Evolutionary conservation across 192 early-diverging fungal genomes (phyloP).

Genomic region (Gaertneriomyces sp.): DNA sequence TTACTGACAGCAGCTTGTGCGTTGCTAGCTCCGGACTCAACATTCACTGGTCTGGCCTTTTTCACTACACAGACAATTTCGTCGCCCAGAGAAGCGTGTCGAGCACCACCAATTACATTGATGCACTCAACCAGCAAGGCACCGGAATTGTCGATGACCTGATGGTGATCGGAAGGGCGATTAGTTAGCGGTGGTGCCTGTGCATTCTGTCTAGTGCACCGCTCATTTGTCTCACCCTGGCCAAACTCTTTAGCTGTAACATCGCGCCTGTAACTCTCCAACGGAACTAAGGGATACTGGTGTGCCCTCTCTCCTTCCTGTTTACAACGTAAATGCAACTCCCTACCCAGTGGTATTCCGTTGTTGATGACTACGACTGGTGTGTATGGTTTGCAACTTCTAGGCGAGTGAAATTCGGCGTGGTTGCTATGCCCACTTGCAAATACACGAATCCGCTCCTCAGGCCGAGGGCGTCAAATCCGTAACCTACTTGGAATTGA

Average conservation of each 20-base stretch:
- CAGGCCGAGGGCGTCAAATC: too few relatives aligned
- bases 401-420: too few relatives aligned
- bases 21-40: conserved; percentile 13
- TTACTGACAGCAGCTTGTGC: conserved; percentile 52
- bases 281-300: too few relatives aligned
- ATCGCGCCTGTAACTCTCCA: conserved; percentile 1
- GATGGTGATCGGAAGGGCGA: neutral
- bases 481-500: too few relatives aligned
- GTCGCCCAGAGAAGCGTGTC: conserved; percentile 63
- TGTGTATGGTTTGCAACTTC: too few relatives aligned
- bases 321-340: too few relatives aligned
- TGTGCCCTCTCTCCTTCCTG: too few relatives aligned
- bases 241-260: conserved; percentile 37
- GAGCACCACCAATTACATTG: conserved; percentile 68
- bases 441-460: too few relatives aligned
- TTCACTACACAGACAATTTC: conserved; percentile 96
- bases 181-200: neutral
- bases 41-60: conserved; percentile 75
- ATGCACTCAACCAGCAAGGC: conserved; percentile 93
- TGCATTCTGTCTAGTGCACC: neutral
- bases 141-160: conserved; percentile 98
- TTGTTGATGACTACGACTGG: too few relatives aligned
- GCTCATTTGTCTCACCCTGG: conserved; percentile 15
- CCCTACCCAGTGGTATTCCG: too few relatives aligned
- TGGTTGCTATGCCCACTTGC: too few relatives aligned